Conservation (phyloP, 441 rosid species). For the Aleurites moluccanus region DNA sequence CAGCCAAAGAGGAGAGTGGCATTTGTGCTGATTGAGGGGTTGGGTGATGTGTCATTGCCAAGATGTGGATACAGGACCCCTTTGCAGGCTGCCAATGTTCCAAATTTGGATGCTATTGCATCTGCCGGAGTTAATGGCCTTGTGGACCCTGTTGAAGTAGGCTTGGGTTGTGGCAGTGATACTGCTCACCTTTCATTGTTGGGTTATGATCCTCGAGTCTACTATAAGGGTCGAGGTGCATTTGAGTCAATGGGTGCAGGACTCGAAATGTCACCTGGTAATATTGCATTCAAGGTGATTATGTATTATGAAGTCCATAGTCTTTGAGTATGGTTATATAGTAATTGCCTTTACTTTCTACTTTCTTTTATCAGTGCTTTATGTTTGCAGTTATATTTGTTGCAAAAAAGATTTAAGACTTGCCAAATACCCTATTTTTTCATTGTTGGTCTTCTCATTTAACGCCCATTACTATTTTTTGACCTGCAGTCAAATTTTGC, state of each 20-base stretch:
- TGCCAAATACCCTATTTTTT: background rate
- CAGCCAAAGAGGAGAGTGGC: slow-evolving; percentile 71
- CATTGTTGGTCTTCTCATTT: slow-evolving; percentile 8
- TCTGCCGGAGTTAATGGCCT: slow-evolving; percentile 88
- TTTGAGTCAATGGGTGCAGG: slow-evolving; percentile 99
- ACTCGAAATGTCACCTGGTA: slow-evolving; percentile 82
- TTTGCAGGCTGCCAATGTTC: slow-evolving; percentile 65
- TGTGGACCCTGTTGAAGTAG: slow-evolving; percentile 98
- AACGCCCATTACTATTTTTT: slow-evolving; percentile 19
- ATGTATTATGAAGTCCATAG: background rate
- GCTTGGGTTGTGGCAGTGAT: slow-evolving; percentile 96
- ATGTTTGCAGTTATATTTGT: background rate
- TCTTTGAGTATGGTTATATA: background rate
- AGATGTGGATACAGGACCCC: slow-evolving; percentile 74
- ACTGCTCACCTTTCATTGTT: slow-evolving; percentile 93
- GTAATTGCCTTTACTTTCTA: background rate
- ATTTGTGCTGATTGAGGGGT: slow-evolving; percentile 79
- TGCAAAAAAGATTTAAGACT: background rate
- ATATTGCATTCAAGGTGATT: slow-evolving; percentile 79
- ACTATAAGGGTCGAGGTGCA: slow-evolving; percentile 90
- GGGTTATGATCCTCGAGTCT: slow-evolving; percentile 91
- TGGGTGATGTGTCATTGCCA: slow-evolving; percentile 90
- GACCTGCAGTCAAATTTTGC: slow-evolving; percentile 72
- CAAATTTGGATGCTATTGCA: slow-evolving; percentile 79
- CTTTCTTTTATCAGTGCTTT: background rate